phyloP scores from a whole-genome alignment of 495 filamentous ascomycete genomes.

The Penicillium coprophilum region DNA sequence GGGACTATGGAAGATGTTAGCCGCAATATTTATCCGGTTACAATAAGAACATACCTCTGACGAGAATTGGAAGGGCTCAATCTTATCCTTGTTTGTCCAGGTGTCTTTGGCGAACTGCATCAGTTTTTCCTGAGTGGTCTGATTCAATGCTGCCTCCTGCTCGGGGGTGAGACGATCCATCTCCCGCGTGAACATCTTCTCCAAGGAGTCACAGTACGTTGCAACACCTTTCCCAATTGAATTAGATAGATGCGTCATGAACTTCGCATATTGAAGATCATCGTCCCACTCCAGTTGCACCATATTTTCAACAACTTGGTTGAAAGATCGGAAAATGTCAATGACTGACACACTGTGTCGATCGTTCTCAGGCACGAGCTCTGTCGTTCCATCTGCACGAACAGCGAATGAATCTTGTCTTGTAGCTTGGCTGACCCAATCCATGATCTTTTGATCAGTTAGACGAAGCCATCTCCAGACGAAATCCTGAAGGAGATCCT shows the following conservation, averaged over 20 bases:
- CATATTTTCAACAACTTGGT: conserved; percentile 83
- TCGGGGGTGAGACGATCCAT: conserved; percentile 90
- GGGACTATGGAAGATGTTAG: conserved; percentile 57
- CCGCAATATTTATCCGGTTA: conserved; percentile 7
- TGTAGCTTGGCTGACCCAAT: conserved; percentile 86
- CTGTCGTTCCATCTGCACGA: conserved; percentile 55
- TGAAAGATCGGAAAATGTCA: conserved; percentile 92
- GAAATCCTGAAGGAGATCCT: conserved; percentile 81
- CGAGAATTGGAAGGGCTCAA: conserved; percentile 97
- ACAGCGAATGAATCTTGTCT: conserved; percentile 83
- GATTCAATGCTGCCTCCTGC: conserved; percentile 72
- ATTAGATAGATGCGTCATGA: conserved; percentile 95
- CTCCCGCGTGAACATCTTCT: conserved; percentile 82
- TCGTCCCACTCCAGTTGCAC: conserved; percentile 87
- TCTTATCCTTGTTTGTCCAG: conserved; percentile 90
- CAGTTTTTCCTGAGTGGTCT: conserved; percentile 86
- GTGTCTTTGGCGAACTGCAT: conserved; percentile 91
- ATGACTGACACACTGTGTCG: conserved; percentile 91
- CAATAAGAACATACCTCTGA: conserved; percentile 63
- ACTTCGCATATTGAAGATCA: conserved; percentile 88
- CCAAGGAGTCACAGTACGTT: conserved; percentile 88
- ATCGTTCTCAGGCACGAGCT: conserved; percentile 72
- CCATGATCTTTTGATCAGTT: conserved; percentile 74
- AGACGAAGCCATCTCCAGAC: conserved; percentile 92
- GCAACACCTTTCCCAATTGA: conserved; percentile 79